phyloP scores from a whole-genome alignment of 129 eudicot species.

The Pulicaria dysenterica region DNA sequence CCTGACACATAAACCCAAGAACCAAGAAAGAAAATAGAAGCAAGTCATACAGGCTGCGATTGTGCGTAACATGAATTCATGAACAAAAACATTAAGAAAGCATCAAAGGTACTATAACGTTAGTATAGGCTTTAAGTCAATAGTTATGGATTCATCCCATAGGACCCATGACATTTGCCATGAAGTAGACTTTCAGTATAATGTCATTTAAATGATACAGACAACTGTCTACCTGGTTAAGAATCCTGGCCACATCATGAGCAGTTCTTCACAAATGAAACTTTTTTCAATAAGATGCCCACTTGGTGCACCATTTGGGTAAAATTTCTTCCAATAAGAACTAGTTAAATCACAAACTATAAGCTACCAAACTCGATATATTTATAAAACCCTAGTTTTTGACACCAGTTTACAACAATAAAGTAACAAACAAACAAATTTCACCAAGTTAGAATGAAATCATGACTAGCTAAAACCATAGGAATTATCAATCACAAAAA shows the following conservation, averaged over 20 bases:
- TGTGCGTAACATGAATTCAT: background rate
- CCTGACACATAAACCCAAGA: constrained; percentile 39
- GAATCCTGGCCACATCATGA: background rate
- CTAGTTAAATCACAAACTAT: background rate
- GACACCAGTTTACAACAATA: background rate
- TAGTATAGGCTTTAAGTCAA: background rate
- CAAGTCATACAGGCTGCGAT: background rate
- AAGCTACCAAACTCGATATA: background rate
- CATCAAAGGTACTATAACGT: background rate
- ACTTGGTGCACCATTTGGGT: background rate
- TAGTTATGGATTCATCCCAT: background rate
- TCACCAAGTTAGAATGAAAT: background rate
- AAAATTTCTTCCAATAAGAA: constrained; percentile 12
- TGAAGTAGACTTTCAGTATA: background rate
- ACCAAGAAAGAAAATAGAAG: constrained; percentile 7
- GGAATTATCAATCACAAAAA: constrained; percentile 1
- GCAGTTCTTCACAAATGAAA: background rate
- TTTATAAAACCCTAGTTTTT: constrained; percentile 25
- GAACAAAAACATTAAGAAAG: background rate
- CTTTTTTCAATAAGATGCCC: background rate
- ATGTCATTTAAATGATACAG: background rate
- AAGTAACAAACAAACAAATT: background rate
- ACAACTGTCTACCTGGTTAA: too few relatives aligned
- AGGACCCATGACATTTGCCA: background rate
- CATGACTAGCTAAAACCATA: background rate